Evolutionary conservation across 306 rosid species (phyloP).

Genomic region (Carpinus fangiana): DNA sequence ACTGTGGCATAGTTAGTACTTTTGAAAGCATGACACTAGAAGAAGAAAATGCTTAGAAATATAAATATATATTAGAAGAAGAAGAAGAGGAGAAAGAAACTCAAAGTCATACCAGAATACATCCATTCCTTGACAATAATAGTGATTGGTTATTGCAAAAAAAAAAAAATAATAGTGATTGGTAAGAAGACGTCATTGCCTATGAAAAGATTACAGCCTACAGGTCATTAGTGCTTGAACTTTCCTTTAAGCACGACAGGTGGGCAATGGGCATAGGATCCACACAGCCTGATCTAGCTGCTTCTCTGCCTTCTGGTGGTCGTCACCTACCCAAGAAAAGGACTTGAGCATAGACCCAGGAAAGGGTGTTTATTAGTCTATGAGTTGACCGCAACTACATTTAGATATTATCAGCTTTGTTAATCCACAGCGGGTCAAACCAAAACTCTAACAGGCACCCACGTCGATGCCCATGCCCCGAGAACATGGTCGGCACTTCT

Average conservation of each 20-base stretch:
- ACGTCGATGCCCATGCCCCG: background rate
- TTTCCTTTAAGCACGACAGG: background rate
- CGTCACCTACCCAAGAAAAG: background rate
- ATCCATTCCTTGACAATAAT: background rate
- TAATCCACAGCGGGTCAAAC: background rate
- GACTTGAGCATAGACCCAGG: background rate
- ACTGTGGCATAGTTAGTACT: background rate
- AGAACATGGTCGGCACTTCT: background rate
- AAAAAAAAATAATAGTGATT: background rate
- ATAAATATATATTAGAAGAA: background rate
- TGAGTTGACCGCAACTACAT: background rate
- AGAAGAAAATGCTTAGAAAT: background rate
- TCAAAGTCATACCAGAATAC: background rate
- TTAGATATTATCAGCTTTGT: background rate
- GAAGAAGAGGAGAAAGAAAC: background rate
- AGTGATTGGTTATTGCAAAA: no score
- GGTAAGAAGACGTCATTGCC: background rate
- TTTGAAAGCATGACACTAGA: background rate
- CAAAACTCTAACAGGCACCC: background rate
- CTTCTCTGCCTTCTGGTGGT: background rate
- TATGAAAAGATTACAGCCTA: background rate
- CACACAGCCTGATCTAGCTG: background rate
- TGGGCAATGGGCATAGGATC: background rate
- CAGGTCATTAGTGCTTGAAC: background rate
- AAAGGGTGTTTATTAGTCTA: background rate